Base-by-base conservation (phyloP, 2,329 filamentous ascomycete genomes). In the Trichoderma sp. region DNA sequence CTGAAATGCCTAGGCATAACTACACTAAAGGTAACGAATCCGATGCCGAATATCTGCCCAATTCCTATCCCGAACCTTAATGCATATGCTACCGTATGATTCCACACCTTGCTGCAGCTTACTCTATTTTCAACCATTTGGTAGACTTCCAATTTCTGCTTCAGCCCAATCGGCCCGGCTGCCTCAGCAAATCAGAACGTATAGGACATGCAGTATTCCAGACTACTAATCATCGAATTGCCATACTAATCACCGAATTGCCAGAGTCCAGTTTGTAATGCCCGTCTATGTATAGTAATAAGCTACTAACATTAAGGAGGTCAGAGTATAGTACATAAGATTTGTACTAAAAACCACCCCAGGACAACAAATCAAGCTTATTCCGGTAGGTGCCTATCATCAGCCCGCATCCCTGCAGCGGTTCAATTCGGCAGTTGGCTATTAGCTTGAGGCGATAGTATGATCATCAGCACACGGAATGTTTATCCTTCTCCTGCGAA, bases 361-460 rank as follows among this genome's bases (percentile, higher is more conserved):
- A 49, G 47, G 5, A 31, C 13, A 27, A 8, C 43, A 53, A 63
- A 63, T 63, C 47, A 63, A 63, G 60, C 60, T 63, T 63, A 63
- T 53, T 63, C 35, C 24, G 60, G 60, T 53, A 63, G 43, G 60
- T 63, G 29, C 52, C 60, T n/a, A 43, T 43, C 40, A 53, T 43
- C 40, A 53, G 47, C 31, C n/a, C 16, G 8, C 43, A 63, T 53
- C 47, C 47, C 8, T 52, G 47, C 31, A 14, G 43, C n/a, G 29
- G 16, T 53, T 52, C 31, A 21, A 16, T 53, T n/a, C 33, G 35
- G 27, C 10, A 31, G 40, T 49, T 43, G 29, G 40, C 40, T 43
- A 43, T 43, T 43, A n/a, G 40, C 5, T 43, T n/a, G 19, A 43
- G 40, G n/a, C 40, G 16, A 43, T 43, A 43, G 40, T n/a, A 62